phyloP scores from a whole-genome alignment of 805 yeast species.

The Ogataea henricii region DNA sequence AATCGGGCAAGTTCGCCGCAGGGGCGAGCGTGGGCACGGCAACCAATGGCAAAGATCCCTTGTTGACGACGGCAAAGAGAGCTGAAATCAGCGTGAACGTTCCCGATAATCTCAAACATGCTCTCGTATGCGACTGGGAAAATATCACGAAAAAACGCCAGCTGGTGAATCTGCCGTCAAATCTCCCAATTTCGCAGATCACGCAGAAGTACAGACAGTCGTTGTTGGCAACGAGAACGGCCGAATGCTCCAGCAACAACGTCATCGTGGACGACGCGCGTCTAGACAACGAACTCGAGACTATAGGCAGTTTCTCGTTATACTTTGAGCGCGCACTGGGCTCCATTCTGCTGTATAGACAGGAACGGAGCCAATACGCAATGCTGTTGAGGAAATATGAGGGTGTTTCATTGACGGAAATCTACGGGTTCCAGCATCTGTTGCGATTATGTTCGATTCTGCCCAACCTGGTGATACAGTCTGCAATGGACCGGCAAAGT shows the following conservation, averaged over 20 bases:
- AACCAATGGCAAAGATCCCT: conserved; percentile 1
- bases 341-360: conserved; percentile 67
- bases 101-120: conserved; percentile 65
- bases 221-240: neutral
- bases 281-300: conserved; percentile 60
- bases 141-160: conserved; percentile 77
- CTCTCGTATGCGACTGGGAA: conserved; percentile 94
- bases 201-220: conserved; percentile 47
- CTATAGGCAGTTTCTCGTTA: conserved; percentile 64
- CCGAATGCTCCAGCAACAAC: conserved; percentile 27
- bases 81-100: conserved; percentile 56
- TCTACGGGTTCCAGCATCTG: conserved; percentile 84
- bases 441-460: conserved; percentile 73
- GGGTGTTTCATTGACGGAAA: conserved; percentile 34
- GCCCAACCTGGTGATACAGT: conserved; percentile 80
- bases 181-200: conserved; percentile 53
- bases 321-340: conserved; percentile 79
- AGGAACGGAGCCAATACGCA: conserved; percentile 73
- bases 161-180: conserved; percentile 64
- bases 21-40: no score
- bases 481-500: conserved; percentile 80
- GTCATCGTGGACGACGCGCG: conserved; percentile 40
- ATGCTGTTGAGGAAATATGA: conserved; percentile 41
- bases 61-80: conserved; percentile 1
- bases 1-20: conserved; percentile 2